Base-by-base conservation (phyloP, 2,329 filamentous ascomycete genomes). In the Pestalotiopsis sp. region DNA sequence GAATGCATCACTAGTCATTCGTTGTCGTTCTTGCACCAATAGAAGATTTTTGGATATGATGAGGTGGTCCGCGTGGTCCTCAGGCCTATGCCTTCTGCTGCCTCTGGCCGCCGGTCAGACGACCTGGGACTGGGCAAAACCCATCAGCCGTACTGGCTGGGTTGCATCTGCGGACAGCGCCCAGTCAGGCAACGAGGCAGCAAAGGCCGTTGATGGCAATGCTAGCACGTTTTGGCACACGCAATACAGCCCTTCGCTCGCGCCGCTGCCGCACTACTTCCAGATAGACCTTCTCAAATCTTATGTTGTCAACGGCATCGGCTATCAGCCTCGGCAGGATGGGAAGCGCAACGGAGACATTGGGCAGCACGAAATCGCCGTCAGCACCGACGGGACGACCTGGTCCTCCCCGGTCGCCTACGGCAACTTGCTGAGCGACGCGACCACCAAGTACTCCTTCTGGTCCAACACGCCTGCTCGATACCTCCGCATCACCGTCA, bases 181-280 rank as follows among this genome's bases (percentile, higher is more conserved):
- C 41, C 67, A 78, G 66, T 49, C 72, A 1, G 76, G 75, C 27
- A 73, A 76, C 52, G 74, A 78, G 64, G 75, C 76, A 49, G 63
- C n/a, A 20, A 77, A 75, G 20, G 75, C 73, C 25, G 75, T 77
- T 41, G 78, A 78, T 41, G 75, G 75, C 4, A 72, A 78, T 68
- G 71, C 72, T n/a, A 68, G 36, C 56, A 78, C 75, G 0, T 73
- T 77, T 25, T 78, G 76, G 77, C 78, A 79, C 45, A 75, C 76
- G 1, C 70, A 70, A 14, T 74, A 71, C 23, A 66, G 41, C 59
- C 72, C 72, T 12, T 69, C 58, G 27, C 31, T 68, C 4, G 72
- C 70, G 27, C 62, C 71, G 0, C 69, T 75, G 12, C 76, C 77
- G 5, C 78, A 79, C 61, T 75, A 73, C 65, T 75, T 79, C 13